phyloP scores from a whole-genome alignment of 2,329 filamentous ascomycete genomes.

The Talaromyces sp. region DNA sequence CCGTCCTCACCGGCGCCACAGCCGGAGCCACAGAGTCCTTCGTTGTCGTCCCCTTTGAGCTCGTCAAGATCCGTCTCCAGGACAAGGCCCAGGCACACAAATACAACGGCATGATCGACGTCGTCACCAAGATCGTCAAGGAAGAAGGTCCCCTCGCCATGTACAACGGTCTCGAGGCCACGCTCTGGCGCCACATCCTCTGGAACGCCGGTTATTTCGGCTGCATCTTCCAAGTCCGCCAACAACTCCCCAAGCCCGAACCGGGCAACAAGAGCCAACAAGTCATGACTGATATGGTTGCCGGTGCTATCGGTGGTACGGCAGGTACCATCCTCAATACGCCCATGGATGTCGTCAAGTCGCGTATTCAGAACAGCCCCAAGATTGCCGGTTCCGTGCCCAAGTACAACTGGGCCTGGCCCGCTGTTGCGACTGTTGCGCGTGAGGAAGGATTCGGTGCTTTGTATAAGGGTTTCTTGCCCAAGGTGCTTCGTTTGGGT shows the following conservation, averaged over 20 bases:
- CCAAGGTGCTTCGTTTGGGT: constrained; percentile 81
- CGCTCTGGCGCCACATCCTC: constrained; percentile 89
- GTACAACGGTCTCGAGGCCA: constrained; percentile 96
- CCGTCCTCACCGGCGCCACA: constrained; percentile 87
- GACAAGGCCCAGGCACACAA: constrained; percentile 88
- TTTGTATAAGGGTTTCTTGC: constrained; percentile 95
- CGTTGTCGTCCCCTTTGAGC: constrained; percentile 95
- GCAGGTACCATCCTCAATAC: constrained; percentile 91
- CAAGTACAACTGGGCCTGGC: constrained; percentile 99
- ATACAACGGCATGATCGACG: constrained; percentile 55
- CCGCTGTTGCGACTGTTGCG: constrained; percentile 78
- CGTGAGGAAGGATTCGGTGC: constrained; percentile 90
- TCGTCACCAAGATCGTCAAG: constrained; percentile 67
- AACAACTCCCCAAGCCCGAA: constrained; percentile 75
- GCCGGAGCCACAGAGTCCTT: constrained; percentile 95
- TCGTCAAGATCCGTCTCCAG: constrained; percentile 97
- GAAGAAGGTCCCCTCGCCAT: constrained; percentile 81
- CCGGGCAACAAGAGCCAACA: constrained; percentile 69
- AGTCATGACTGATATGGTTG: constrained; percentile 82
- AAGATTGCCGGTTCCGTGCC: constrained; percentile 76
- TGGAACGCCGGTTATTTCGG: constrained; percentile 98
- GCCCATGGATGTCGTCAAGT: constrained; percentile 96
- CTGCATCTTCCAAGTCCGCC: constrained; percentile 95
- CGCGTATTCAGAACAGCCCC: constrained; percentile 89
- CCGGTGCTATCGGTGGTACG: constrained; percentile 84